Evolutionary conservation across 2,329 filamentous ascomycete genomes (phyloP).

Genomic region (Cladosporium halotolerans): DNA sequence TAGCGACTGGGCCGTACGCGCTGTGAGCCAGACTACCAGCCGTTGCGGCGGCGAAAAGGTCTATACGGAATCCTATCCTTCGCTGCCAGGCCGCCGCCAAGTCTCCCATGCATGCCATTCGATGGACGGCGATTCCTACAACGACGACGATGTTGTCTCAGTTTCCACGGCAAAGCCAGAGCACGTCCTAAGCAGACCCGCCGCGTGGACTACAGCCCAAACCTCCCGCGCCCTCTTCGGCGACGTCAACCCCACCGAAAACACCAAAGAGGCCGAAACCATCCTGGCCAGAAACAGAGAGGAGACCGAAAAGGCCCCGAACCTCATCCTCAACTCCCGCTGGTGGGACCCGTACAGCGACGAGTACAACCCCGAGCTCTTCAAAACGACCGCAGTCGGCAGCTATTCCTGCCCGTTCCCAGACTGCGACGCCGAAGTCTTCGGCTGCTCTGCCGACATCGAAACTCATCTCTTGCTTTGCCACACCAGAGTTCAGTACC

Average conservation of each 20-base stretch:
- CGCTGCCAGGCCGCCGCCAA: neutral
- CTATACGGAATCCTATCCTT: constrained; percentile 7
- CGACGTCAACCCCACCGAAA: constrained; percentile 25
- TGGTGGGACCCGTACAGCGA: constrained; percentile 41
- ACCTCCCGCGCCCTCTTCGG: constrained; percentile 31
- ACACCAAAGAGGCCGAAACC: constrained; percentile 26
- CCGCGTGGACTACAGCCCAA: constrained; percentile 13
- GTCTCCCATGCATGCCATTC: neutral
- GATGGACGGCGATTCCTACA: neutral
- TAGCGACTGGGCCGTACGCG: neutral
- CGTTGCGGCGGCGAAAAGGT: constrained; percentile 14
- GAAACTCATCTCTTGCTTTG: constrained; percentile 11
- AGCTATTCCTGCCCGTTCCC: constrained; percentile 51
- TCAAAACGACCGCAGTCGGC: constrained; percentile 38
- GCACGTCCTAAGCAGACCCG: neutral
- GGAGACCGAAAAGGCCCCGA: neutral
- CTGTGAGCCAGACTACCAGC: constrained; percentile 12
- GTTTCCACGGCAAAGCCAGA: neutral
- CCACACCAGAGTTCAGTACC: constrained; percentile 32
- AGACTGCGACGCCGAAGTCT: constrained; percentile 39
- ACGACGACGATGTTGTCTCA: constrained; percentile 9
- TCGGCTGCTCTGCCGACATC: constrained; percentile 24
- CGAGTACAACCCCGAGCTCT: constrained; percentile 44
- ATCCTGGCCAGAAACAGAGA: constrained; percentile 17
- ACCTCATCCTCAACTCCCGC: neutral